Conservation (phyloP, 306 rosid species). For the Prunus davidiana region DNA sequence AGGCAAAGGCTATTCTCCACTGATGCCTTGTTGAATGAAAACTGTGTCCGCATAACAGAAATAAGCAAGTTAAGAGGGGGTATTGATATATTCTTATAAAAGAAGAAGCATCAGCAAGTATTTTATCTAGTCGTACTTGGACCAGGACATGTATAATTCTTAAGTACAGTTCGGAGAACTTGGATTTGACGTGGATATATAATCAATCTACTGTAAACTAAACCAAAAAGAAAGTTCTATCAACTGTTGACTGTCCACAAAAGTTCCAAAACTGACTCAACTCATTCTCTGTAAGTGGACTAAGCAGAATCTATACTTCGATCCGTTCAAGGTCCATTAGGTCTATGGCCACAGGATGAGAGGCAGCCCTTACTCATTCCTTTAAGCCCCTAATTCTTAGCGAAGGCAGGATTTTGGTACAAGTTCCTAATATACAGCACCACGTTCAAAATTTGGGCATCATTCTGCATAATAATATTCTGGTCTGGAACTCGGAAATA, state of each 20-base stretch:
- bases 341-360: conserved; percentile 5
- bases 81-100: conserved; percentile 1
- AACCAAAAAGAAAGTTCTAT: background rate
- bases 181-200: background rate
- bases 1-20: conserved; percentile 67
- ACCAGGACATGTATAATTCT: conserved; percentile 3
- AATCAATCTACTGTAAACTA: background rate
- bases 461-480: background rate
- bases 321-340: background rate
- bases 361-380: background rate
- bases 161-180: background rate
- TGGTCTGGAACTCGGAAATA: background rate
- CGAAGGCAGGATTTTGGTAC: background rate
- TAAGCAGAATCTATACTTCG: background rate
- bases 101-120: background rate
- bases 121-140: background rate
- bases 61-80: conserved; percentile 22
- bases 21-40: conserved; percentile 44
- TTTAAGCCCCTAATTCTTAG: background rate
- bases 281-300: background rate
- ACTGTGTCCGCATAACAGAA: conserved; percentile 44
- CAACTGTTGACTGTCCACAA: background rate
- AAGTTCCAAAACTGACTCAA: background rate
- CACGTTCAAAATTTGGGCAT: conserved; percentile 1
- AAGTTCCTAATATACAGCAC: background rate